phyloP scores from a whole-genome alignment of 1,284 basidiomycete species.

The Tylopilus orsonianus region DNA sequence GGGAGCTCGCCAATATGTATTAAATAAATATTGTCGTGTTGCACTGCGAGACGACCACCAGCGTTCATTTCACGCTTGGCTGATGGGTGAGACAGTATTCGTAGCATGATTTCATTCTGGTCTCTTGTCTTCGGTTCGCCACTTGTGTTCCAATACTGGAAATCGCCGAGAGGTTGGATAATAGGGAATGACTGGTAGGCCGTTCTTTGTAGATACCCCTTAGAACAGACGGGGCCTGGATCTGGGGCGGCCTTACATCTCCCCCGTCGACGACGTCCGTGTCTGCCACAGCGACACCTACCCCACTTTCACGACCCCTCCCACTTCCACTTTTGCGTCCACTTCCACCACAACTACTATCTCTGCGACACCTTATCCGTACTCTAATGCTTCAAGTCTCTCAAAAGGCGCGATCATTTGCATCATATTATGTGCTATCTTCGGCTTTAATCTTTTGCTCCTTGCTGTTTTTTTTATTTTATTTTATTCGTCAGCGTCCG shows the following conservation, averaged over 20 bases:
- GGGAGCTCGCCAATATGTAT: no score
- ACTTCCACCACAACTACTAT: conserved; percentile 26
- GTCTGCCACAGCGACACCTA: conserved; percentile 28
- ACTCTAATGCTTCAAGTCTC: conserved; percentile 29
- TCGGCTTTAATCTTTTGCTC: conserved; percentile 44
- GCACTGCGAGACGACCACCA: no score
- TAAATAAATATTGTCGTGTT: no score
- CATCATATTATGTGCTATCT: conserved; percentile 44
- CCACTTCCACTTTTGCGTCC: conserved; percentile 26
- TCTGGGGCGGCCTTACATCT: conserved; percentile 60
- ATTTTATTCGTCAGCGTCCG: conserved; percentile 50
- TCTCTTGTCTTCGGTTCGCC: no score
- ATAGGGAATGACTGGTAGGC: conserved; percentile 10
- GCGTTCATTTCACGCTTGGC: no score
- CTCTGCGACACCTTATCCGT: conserved; percentile 29
- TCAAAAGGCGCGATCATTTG: conserved; percentile 43
- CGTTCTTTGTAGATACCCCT: conserved; percentile 58
- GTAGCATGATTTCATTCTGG: no score
- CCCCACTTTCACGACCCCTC: conserved; percentile 25
- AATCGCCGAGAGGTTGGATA: conserved; percentile 1
- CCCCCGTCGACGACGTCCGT: conserved; percentile 39
- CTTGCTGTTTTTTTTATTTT: conserved; percentile 49
- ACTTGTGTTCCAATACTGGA: no score
- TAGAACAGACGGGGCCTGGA: conserved; percentile 55
- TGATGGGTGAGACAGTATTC: no score